Conservation (phyloP, 1,284 basidiomycete species). For the Heterobasidion annosum region DNA sequence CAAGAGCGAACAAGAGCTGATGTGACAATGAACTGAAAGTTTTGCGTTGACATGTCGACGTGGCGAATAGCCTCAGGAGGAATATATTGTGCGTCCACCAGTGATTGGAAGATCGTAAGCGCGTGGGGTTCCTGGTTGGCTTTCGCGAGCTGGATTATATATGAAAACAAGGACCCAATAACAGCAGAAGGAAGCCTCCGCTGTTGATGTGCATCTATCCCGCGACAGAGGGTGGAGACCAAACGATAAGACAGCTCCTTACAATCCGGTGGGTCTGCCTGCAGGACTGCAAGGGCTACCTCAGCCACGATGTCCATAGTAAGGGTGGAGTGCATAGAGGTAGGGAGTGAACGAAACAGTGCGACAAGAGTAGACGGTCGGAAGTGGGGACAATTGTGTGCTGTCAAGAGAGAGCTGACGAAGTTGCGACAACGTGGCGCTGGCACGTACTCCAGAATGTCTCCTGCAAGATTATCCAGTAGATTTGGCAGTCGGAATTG, state of each 20-base stretch:
- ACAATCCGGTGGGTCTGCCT: not conserved
- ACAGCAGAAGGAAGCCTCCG: not conserved
- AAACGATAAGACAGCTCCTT: not conserved
- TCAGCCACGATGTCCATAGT: not conserved
- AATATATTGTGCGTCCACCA: constrained; percentile 9
- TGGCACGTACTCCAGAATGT: constrained; percentile 8
- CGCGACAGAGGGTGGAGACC: not conserved
- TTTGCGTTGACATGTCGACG: constrained; percentile 6
- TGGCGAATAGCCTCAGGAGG: constrained; percentile 12
- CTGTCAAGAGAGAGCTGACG: constrained; percentile 2
- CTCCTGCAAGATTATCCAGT: constrained; percentile 12
- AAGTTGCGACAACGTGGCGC: constrained; percentile 1
- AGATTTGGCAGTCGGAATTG: constrained; percentile 4
- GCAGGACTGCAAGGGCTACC: not conserved
- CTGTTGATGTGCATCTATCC: not conserved
- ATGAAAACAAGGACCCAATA: constrained; percentile 5
- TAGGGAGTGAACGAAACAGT: constrained; percentile 1
- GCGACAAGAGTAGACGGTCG: constrained; percentile 1
- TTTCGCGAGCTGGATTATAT: constrained; percentile 4
- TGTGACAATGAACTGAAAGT: constrained; percentile 10
- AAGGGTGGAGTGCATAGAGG: not conserved
- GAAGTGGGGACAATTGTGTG: constrained; percentile 3
- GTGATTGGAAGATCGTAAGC: constrained; percentile 6
- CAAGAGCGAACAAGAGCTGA: constrained; percentile 11
- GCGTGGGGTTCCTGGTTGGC: constrained; percentile 2